Evolutionary conservation across 2,329 filamentous ascomycete genomes (phyloP), one percentile per base, ranked within the genome.

Genomic region (Pseudopyricularia javanii): DNA sequence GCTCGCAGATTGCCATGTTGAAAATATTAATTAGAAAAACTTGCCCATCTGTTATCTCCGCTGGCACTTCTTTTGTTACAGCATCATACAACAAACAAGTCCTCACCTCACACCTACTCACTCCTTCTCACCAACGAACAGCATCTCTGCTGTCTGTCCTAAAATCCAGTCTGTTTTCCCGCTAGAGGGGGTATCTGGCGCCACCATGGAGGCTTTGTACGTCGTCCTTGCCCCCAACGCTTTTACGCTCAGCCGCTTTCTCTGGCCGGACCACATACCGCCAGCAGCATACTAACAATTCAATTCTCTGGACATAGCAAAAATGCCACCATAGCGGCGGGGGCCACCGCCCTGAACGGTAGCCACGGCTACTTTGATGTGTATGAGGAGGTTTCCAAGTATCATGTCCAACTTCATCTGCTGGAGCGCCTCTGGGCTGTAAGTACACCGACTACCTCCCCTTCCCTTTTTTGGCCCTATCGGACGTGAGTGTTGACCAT

Each of bases 371-470:
- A 80, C 64, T 69, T 79, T 40, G 71, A 68, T 59, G 78, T 84
- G 57, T 75, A 81, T 62, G 78, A 83, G 58, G 79, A 83, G 65
- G 74, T 85, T 22, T 73, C 78, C 63, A 82, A 82, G 65, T 78
- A 81, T 76, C 93, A 95, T 79, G 79, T 94, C 54, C 81, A 90
- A 60, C 82, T 98, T 64, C 96, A 89, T 70, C 76, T 88, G 58
- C 74, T 83, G 63, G 93, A 98, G 77, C 84, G 85, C 65, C 76
- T 95, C 59, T 98, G 93, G 93, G 86, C 88, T 50, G 81, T 83
- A 74, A 65, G 80, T 79, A 55, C 32, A 54, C 7, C 15, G 20
- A 7, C 2, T 14, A 11, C n/a, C n/a, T n/a, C n/a, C n/a, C n/a
- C 28, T 22, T 11, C 20, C 7, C n/a, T 3, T 7, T 26, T 14